A percentile compares a stretch with the other conserved stretches of the same genome.
phyloP scores from a whole-genome alignment of 164 flowering plant species.

The Kalanchoe fedtschenkoi region DNA sequence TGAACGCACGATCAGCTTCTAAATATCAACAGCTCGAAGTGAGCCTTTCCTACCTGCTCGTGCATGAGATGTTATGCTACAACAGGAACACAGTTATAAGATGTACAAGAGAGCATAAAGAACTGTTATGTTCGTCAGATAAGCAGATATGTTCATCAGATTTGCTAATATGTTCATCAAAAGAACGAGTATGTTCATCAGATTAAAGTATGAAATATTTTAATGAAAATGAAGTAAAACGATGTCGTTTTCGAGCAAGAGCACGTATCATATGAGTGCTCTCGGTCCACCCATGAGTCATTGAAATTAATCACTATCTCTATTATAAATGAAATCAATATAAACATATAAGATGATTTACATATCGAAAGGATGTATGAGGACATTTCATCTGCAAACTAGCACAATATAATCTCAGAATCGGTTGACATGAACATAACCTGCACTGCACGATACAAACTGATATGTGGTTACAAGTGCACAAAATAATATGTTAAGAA shows the following conservation, averaged over 20 bases:
- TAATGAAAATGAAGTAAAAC: no score
- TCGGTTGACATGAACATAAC: background rate
- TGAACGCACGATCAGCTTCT: slow-evolving; percentile 87
- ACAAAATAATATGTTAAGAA: background rate
- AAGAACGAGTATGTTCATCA: no score
- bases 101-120: background rate
- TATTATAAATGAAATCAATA: background rate
- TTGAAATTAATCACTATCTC: no score
- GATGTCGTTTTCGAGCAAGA: no score
- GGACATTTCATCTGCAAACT: background rate
- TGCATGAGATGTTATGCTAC: background rate
- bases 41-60: slow-evolving; percentile 29
- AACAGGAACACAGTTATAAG: background rate
- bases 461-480: background rate
- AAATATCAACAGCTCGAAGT: slow-evolving; percentile 34
- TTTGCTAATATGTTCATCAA: no score
- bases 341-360: background rate
- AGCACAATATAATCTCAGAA: background rate
- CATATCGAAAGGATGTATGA: background rate
- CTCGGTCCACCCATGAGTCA: no score
- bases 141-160: no score
- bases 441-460: background rate
- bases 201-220: no score
- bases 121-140: no score
- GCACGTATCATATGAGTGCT: no score